Evolutionary conservation across 768 basidiomycete genomes (phyloP), one percentile per base, ranked within the genome.

Genomic region (Boletus subcaerulescens): DNA sequence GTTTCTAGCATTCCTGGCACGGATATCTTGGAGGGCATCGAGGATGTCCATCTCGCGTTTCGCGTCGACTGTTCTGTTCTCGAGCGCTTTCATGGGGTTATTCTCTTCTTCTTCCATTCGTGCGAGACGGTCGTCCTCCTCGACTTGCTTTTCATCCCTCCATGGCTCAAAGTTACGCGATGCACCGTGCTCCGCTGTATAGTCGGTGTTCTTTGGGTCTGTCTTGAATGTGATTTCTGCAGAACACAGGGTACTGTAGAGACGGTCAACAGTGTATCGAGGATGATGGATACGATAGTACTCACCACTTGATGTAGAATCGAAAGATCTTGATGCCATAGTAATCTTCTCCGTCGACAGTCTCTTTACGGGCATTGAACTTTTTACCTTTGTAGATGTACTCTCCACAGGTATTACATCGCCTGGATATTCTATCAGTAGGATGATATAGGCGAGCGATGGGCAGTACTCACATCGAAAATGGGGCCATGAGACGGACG

Each of bases 351-450:
- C 91, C 93, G 1, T 93, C 89, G 10, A 97, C 97, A 0, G 96
- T 98, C 76, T 99, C 97, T 70, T 99, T 98, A 46, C 96, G 82
- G 6, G 97, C 97, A 63, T 99, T 98, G 78, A 99, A 99, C 73
- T 99, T 99, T 79, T 99, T 99, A 45, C 97, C 97, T 71, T 99
- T 98, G 74, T 98, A 96, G 51, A 99, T 90, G 65, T 98, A 99
- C 74, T 99, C 97, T 45, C 95, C 97, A 64, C 97, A 99, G 4
- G 92, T 92, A 64, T 93, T 95, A 65, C 89, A 90, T 62, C 91
- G 85, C 90, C 91, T 92, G 43, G 7, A 45, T 31, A 31, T 33
- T n/a, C 4, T 12, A 52, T 68, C 10, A 67, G 57, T 45, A 2
- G 39, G 12, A 31, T 42, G 60, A 39, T 56, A 26, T 17, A 12